Evolutionary conservation across 2,329 filamentous ascomycete genomes (phyloP).

Genomic region (Monilinia aucupariae): DNA sequence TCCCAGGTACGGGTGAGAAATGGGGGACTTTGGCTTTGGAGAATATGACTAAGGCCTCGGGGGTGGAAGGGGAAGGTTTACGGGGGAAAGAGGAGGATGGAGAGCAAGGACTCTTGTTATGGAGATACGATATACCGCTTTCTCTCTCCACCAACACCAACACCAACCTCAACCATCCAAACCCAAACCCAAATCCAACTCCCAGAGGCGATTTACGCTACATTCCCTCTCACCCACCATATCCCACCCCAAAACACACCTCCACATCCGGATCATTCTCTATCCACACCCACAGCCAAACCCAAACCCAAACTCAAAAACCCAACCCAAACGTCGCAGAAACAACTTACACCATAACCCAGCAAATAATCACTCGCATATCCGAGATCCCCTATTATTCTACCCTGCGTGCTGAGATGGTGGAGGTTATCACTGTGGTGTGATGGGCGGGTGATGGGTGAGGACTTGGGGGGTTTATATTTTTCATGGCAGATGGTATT

Average conservation of each 20-base stretch:
- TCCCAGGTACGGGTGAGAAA: not conserved
- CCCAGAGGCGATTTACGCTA: too few species aligned
- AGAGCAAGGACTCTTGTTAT: not conserved
- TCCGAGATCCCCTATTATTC: not conserved
- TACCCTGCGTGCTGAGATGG: not conserved
- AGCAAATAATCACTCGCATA: not conserved
- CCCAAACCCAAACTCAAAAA: not conserved
- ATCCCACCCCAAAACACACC: too few species aligned
- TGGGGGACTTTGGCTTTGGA: not conserved
- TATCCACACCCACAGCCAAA: not conserved
- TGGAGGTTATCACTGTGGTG: too few species aligned
- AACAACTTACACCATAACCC: not conserved
- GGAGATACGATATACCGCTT: not conserved
- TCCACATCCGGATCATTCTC: too few species aligned
- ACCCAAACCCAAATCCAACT: too few species aligned
- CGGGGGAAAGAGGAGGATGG: too few species aligned
- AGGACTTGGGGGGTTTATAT: not conserved
- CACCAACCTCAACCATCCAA: not conserved
- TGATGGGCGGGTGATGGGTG: too few species aligned
- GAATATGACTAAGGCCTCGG: not conserved
- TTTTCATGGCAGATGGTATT: not conserved
- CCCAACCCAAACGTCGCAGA: too few species aligned
- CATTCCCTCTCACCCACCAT: too few species aligned
- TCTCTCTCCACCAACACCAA: not conserved
- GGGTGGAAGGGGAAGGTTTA: too few species aligned